Evolutionary conservation across 257 asterid genomes (phyloP), one percentile per base, ranked within the genome.

Genomic region (Sherardia arvensis): DNA sequence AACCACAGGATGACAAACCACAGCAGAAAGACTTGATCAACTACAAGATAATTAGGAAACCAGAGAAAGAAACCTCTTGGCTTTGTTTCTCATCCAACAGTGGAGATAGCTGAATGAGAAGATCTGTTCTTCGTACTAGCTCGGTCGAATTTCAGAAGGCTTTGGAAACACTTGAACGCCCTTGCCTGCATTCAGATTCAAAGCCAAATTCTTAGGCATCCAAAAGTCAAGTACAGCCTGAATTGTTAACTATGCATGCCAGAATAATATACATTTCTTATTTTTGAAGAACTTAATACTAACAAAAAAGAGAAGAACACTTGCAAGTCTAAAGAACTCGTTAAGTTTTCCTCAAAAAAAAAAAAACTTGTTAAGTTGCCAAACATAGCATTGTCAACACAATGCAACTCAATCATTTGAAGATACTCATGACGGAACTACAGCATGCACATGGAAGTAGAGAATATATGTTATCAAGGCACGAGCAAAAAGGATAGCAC

Each of bases 141-240:
- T 43, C 62, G 70, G 49, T 85, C 90, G 27, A 79, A 60, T 76
- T 83, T 85, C 76, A 84, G 71, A 71, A 85, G 75, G 61, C 73
- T 83, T 9, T 74, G 86, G 65, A 86, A 80, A 71, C 59, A 79
- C 49, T 65, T 78, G 23, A 81, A 75, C 25, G 73, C 83, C 71
- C 48, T 83, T 23, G 69, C 63, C 95, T 87, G 93, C 83, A 81
- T 49, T 20, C 9, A 40, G 1, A 45, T 4, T 20, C 60, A 30
- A 4, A 1, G 36, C 40, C 20, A 8, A 26, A 27, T 40, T 15
- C 26, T 12, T 26, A 43, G 56, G 56, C 56, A 49, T 49, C 56
- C 56, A 49, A n/a, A 49, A 49, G 26, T 14, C 56, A 49, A 40
- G 51, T 15, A 43, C 51, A 43, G 51, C n/a, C n/a, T 43, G 20